These are phyloP conservation scores for Solanum dulcamara DNA, from an alignment of 257 asterid species.

Conservation along the genomic window DNA sequence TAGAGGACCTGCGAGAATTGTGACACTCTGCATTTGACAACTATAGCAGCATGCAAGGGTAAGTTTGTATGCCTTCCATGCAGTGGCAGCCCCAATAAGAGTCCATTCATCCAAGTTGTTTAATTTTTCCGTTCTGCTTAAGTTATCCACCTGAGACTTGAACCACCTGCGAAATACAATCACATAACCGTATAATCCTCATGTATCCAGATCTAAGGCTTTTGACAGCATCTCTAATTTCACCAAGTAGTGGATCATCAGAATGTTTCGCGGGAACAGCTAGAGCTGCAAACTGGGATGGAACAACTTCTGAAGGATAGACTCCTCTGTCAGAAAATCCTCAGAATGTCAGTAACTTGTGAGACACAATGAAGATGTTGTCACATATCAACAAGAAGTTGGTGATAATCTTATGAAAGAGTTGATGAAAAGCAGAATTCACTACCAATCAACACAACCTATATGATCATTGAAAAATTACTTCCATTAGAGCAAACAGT, in stretches of 20 bases:
- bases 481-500: background rate
- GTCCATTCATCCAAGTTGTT: background rate
- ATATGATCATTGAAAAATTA: background rate
- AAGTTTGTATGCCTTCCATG: background rate
- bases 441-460: background rate
- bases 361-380: background rate
- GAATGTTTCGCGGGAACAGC: conserved; percentile 4
- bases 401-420: background rate
- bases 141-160: conserved; percentile 20
- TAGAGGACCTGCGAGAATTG: background rate
- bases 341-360: background rate
- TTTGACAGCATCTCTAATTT: conserved; percentile 32
- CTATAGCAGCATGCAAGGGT: background rate
- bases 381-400: background rate
- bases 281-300: conserved; percentile 26
- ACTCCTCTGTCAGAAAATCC: conserved; percentile 51
- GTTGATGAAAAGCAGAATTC: background rate
- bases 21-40: background rate
- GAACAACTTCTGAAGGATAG: conserved; percentile 67
- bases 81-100: background rate
- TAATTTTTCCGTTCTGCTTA: background rate
- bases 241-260: conserved; percentile 15
- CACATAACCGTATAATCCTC: conserved; percentile 59
- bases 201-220: conserved; percentile 41
- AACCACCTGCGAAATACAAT: conserved; percentile 37